Percentiles rank a stretch among this genome's conserved stretches.
These are phyloP conservation scores for Botryotinia convoluta DNA, from an alignment of 2,329 filamentous ascomycete species.

Conservation along the genomic window DNA sequence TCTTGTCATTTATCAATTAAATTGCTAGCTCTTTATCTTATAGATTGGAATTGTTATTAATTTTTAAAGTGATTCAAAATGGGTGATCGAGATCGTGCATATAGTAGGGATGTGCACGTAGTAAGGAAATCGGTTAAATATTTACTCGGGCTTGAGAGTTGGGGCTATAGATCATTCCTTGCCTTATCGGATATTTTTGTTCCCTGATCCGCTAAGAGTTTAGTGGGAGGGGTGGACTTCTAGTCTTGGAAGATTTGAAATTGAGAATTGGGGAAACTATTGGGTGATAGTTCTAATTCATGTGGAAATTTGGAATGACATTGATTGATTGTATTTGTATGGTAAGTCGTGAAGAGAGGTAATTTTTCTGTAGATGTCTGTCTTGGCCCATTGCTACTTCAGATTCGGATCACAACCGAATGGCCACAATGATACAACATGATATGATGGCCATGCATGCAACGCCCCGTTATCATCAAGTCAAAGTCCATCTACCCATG, in stretches of 20 bases:
- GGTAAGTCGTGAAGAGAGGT: neutral
- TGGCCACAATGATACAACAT: neutral
- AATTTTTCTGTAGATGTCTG: neutral
- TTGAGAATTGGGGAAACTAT: neutral
- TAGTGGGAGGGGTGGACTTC: neutral
- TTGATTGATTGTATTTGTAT: neutral
- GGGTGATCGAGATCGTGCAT: too few species aligned
- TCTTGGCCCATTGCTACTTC: neutral
- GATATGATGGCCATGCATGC: neutral
- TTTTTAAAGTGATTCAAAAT: too few species aligned
- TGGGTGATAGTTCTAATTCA: neutral
- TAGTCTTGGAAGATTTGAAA: neutral
- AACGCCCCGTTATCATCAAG: neutral
- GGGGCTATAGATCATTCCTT: neutral
- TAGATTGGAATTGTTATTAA: too few species aligned
- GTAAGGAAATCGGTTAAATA: too few species aligned
- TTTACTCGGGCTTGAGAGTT: neutral
- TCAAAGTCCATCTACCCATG: neutral
- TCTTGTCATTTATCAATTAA: too few species aligned
- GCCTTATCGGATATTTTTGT: constrained; percentile 1
- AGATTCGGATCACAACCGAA: neutral
- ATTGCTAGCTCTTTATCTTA: too few species aligned
- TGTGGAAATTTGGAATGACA: neutral
- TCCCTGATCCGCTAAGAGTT: neutral
- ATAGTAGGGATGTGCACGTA: too few species aligned